Conservation (phyloP, 257 asterid species). For the Nyctanthes arbortristis region DNA sequence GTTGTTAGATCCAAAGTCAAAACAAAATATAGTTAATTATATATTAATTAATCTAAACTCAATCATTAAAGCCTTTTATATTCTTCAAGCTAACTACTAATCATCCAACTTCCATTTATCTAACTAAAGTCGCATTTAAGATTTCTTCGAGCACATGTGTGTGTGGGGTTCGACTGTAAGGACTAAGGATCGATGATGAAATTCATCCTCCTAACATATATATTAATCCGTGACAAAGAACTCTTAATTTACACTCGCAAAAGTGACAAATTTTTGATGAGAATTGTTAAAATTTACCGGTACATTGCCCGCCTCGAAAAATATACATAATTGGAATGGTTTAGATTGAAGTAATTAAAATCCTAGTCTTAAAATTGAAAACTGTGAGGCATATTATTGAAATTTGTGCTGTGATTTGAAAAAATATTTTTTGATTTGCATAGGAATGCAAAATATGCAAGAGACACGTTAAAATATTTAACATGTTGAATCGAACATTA, state of each 20-base stretch:
- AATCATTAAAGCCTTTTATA: not conserved
- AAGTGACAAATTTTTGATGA: not conserved
- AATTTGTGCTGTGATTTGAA: not conserved
- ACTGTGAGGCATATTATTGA: no score
- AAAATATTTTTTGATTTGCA: no score
- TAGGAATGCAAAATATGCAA: no score
- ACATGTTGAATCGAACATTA: not conserved
- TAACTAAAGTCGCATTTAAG: not conserved
- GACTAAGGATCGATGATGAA: not conserved
- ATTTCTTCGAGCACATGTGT: not conserved
- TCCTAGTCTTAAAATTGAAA: no score
- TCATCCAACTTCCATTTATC: constrained; percentile 7
- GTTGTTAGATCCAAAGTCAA: constrained; percentile 25
- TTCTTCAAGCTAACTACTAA: not conserved
- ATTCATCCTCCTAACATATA: not conserved
- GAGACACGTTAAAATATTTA: no score
- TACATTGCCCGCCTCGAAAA: no score
- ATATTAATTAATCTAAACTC: not conserved
- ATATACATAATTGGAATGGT: no score
- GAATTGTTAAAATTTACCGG: no score
- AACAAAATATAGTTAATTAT: not conserved
- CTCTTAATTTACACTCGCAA: not conserved
- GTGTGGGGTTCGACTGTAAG: not conserved
- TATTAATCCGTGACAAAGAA: not conserved
- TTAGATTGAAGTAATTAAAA: no score